Conservation (phyloP, 139 green algal species). For the Asterochloris sp. region DNA sequence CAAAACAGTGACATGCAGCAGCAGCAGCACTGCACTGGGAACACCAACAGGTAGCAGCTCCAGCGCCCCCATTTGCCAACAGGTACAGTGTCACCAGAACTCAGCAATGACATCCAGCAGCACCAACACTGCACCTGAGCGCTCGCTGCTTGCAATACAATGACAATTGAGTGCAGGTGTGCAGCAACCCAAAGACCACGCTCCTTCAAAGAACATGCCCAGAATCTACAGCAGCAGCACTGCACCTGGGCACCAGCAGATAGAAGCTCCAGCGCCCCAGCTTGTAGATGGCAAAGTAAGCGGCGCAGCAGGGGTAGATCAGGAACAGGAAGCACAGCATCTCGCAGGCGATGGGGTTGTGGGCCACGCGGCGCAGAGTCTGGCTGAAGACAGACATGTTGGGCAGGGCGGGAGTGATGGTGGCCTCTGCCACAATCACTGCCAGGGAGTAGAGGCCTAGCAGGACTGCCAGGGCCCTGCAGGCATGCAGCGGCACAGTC, state of each 20-base stretch:
- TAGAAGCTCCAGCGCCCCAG: conserved; percentile 56
- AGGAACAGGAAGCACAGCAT: conserved; percentile 41
- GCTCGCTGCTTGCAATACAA: too few species aligned
- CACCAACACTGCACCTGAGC: too few species aligned
- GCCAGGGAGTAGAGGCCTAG: conserved; percentile 31
- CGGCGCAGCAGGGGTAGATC: conserved; percentile 30
- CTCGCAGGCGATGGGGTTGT: conserved; percentile 17
- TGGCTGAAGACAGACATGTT: conserved; percentile 43
- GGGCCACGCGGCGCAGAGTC: conserved; percentile 20
- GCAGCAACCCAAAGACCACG: not conserved
- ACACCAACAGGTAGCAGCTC: too few species aligned
- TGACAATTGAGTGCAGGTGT: too few species aligned
- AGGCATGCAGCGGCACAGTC: not conserved
- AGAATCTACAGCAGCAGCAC: not conserved
- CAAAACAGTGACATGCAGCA: too few species aligned
- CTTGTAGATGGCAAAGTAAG: conserved; percentile 45
- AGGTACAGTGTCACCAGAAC: too few species aligned
- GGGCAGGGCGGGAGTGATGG: conserved; percentile 39
- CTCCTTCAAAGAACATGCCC: not conserved
- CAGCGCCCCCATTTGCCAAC: too few species aligned
- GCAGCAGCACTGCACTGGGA: too few species aligned
- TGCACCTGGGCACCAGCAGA: conserved; percentile 45
- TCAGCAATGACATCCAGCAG: too few species aligned
- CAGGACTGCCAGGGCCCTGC: conserved; percentile 34
- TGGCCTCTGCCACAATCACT: conserved; percentile 45